Conservation (phyloP, 2,329 filamentous ascomycete species). For the Fusarium multiceps region DNA sequence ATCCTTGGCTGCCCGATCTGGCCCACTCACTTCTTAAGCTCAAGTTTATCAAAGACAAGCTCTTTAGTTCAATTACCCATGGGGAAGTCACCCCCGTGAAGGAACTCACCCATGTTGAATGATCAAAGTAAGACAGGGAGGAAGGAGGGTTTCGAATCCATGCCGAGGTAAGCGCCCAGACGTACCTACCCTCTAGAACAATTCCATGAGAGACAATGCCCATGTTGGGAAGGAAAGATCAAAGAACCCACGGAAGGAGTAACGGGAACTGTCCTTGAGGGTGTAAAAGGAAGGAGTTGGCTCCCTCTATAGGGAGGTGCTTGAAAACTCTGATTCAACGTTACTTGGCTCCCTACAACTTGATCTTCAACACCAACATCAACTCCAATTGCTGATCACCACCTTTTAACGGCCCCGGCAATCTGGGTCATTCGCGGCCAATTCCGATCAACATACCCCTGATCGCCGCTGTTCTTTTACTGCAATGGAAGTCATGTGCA, state of each 20-base stretch:
- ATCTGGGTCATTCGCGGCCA: constrained; percentile 16
- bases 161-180: neutral
- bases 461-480: neutral
- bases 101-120: neutral
- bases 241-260: neutral
- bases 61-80: neutral
- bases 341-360: constrained; percentile 10
- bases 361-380: neutral
- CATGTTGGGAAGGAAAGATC: neutral
- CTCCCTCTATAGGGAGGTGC: constrained; percentile 19
- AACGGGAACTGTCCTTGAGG: neutral
- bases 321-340: constrained; percentile 19
- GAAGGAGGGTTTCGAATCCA: neutral
- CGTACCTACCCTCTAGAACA: neutral
- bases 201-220: neutral
- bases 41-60: neutral
- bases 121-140: neutral
- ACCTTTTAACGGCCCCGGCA: constrained; percentile 11
- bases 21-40: neutral
- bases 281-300: neutral
- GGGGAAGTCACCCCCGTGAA: neutral
- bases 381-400: neutral
- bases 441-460: constrained; percentile 18
- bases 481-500: constrained; percentile 17
- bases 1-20: neutral